Conservation (phyloP, 495 filamentous ascomycete species). For the Hyaloscypha variabilis region DNA sequence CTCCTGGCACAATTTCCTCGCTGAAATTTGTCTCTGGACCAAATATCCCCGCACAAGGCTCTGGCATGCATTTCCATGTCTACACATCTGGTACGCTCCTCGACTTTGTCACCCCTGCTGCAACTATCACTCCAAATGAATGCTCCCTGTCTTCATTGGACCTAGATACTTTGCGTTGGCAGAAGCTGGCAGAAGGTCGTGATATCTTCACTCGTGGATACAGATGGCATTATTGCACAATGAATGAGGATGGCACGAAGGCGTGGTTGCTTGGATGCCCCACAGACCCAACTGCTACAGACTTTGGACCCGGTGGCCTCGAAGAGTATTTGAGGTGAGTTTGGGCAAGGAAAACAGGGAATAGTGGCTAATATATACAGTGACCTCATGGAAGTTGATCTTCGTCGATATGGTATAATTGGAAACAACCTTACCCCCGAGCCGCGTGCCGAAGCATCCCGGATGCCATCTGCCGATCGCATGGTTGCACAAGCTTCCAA, state of each 20-base stretch:
- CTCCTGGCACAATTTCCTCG: constrained; percentile 84
- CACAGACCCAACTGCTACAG: constrained; percentile 57
- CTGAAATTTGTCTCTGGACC: constrained; percentile 87
- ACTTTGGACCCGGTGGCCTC: constrained; percentile 50
- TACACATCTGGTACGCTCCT: constrained; percentile 91
- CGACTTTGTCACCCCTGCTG: constrained; percentile 91
- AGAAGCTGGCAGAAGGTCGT: constrained; percentile 87
- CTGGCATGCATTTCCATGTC: constrained; percentile 91
- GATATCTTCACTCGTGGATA: constrained; percentile 88
- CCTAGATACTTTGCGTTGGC: constrained; percentile 84
- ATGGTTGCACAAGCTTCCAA: constrained; percentile 46
- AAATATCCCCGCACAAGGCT: constrained; percentile 82
- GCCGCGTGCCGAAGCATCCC: constrained; percentile 56
- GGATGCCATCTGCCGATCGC: constrained; percentile 44
- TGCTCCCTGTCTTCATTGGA: constrained; percentile 90
- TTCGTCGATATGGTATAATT: constrained; percentile 80
- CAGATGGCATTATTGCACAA: constrained; percentile 96
- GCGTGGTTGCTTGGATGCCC: constrained; percentile 95
- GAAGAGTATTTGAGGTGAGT: constrained; percentile 78
- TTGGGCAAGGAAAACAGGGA: too few relatives aligned
- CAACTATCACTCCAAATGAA: constrained; percentile 78
- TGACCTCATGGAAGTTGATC: constrained; percentile 88
- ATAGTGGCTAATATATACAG: constrained; percentile 35
- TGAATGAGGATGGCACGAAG: constrained; percentile 90
- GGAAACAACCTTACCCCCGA: constrained; percentile 74